Conservation (phyloP, 805 yeast species). For the Yamadazyma tumulicola region DNA sequence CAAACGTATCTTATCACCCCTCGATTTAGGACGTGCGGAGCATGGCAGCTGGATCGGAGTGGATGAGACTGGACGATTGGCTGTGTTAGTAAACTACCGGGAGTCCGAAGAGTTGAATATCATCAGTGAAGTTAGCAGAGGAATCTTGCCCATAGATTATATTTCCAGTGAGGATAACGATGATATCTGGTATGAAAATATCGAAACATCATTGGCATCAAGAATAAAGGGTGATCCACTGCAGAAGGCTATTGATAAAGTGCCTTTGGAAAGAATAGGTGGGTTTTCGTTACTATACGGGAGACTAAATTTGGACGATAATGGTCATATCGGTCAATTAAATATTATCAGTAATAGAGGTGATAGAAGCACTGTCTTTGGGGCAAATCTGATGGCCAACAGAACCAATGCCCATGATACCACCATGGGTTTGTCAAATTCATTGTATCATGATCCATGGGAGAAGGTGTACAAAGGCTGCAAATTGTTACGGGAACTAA, state of each 20-base stretch:
- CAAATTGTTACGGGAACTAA: conserved; percentile 18
- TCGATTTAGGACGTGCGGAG: conserved; percentile 66
- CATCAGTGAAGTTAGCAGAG: conserved; percentile 46
- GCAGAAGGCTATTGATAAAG: conserved; percentile 4
- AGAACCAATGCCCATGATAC: conserved; percentile 16
- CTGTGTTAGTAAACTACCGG: conserved; percentile 73
- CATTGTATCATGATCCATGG: conserved; percentile 71
- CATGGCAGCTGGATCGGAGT: conserved; percentile 94
- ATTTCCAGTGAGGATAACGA: conserved; percentile 34
- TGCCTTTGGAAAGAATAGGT: conserved; percentile 40
- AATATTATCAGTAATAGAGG: conserved; percentile 51
- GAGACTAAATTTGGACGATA: conserved; percentile 24
- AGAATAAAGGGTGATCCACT: conserved; percentile 2
- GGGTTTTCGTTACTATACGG: conserved; percentile 67
- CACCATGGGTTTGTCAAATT: conserved; percentile 65
- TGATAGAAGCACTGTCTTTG: conserved; percentile 33
- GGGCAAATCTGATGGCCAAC: conserved; percentile 10
- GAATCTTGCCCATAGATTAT: conserved; percentile 46
- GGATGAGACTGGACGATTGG: conserved; percentile 52
- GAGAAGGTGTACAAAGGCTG: conserved; percentile 59
- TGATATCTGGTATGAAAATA: conserved; percentile 43
- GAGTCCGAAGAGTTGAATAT: conserved; percentile 36
- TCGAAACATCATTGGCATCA: conserved; percentile 16
- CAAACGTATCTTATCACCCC: conserved; percentile 57
- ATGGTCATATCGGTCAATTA: conserved; percentile 30